phyloP scores from a whole-genome alignment of 1,284 basidiomycete species.

The Cutaneotrichosporon sp. region DNA sequence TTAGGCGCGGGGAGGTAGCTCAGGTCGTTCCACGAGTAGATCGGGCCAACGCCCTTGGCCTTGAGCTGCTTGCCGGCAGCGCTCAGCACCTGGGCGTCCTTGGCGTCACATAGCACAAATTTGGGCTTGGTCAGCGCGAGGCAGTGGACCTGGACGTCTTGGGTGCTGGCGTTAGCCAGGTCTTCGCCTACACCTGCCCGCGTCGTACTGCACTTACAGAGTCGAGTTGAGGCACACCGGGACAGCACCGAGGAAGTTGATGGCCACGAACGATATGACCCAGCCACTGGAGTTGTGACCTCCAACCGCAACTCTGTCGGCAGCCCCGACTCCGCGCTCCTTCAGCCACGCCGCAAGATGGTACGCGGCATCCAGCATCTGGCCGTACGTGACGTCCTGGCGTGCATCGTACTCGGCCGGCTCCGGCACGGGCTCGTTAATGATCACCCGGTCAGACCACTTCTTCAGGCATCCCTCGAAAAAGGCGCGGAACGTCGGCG shows the following conservation, averaged over 20 bases:
- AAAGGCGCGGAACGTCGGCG: slow-evolving; percentile 33
- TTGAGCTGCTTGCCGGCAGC: slow-evolving; percentile 5
- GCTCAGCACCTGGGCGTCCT: slow-evolving; percentile 23
- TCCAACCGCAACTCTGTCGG: slow-evolving; percentile 33
- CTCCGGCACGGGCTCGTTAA: slow-evolving; percentile 17
- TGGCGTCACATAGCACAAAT: slow-evolving; percentile 32
- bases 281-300: slow-evolving; percentile 36
- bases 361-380: slow-evolving; percentile 23
- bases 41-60: background rate
- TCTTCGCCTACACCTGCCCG: too few relatives aligned
- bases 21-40: slow-evolving; percentile 13
- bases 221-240: slow-evolving; percentile 38
- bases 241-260: slow-evolving; percentile 38
- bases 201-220: slow-evolving; percentile 41
- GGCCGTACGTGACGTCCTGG: slow-evolving; percentile 26
- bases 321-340: slow-evolving; percentile 26
- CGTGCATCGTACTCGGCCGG: slow-evolving; percentile 9
- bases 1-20: background rate
- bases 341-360: slow-evolving; percentile 33
- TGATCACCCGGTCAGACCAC: slow-evolving; percentile 26
- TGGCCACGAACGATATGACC: slow-evolving; percentile 34
- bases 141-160: slow-evolving; percentile 27
- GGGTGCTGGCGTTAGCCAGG: background rate
- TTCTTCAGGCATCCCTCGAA: slow-evolving; percentile 20
- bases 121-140: slow-evolving; percentile 27